phyloP scores from a whole-genome alignment of 2,329 filamentous ascomycete genomes.

The Pyricularia sp. region DNA sequence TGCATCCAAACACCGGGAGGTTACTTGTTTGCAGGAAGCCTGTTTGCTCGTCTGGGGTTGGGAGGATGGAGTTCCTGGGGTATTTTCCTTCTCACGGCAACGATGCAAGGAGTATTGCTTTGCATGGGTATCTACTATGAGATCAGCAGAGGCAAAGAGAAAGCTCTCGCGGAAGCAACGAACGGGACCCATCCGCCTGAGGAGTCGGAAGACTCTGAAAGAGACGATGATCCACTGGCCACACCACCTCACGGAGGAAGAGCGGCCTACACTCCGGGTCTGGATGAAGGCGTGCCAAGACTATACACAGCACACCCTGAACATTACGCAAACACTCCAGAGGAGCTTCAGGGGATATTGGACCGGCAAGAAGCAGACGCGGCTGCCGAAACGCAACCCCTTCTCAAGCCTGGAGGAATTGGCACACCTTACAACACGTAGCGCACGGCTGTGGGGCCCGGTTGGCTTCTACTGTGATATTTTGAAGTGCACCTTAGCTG shows the following conservation, averaged over 20 bases:
- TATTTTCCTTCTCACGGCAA: conserved; percentile 78
- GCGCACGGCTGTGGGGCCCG: background rate
- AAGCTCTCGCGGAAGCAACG: background rate
- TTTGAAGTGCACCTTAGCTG: background rate
- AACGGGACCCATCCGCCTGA: background rate
- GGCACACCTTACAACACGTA: conserved; percentile 25
- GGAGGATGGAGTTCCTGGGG: conserved; percentile 95
- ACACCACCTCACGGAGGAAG: background rate
- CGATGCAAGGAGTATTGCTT: conserved; percentile 74
- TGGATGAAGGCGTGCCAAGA: conserved; percentile 40
- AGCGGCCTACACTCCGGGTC: conserved; percentile 24
- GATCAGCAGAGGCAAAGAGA: conserved; percentile 19
- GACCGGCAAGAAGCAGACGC: conserved; percentile 42
- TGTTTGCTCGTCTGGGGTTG: conserved; percentile 69
- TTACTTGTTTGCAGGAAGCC: conserved; percentile 77
- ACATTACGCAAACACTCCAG: conserved; percentile 39
- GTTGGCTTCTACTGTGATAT: background rate
- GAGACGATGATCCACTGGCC: background rate
- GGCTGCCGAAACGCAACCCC: conserved; percentile 38
- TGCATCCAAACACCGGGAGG: conserved; percentile 93
- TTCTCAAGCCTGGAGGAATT: conserved; percentile 40
- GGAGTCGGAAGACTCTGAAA: conserved; percentile 6
- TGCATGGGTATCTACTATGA: conserved; percentile 74
- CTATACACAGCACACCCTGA: conserved; percentile 43
- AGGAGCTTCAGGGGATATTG: conserved; percentile 39